Conservation (phyloP, 306 rosid genomes). For the Pyrus bretschneideri region DNA sequence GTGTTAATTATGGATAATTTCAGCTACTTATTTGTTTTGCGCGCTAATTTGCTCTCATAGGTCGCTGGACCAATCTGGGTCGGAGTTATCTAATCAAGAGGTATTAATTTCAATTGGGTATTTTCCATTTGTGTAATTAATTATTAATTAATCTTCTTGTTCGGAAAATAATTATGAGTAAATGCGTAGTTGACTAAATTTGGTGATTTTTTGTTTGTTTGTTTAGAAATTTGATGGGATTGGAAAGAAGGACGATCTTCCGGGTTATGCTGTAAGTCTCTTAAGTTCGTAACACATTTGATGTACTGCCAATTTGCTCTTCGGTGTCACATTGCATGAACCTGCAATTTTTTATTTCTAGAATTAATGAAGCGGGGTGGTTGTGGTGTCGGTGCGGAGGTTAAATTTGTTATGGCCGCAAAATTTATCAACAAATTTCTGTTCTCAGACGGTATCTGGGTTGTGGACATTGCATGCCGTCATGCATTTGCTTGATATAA, state of each 20-base stretch:
- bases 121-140: not conserved
- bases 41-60: slow-evolving; percentile 4
- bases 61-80: slow-evolving; percentile 13
- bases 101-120: slow-evolving; percentile 4
- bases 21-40: not conserved
- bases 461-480: too few species aligned
- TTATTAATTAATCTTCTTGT: not conserved
- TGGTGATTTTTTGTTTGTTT: not conserved
- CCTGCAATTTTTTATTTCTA: not conserved
- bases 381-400: not conserved
- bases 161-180: not conserved
- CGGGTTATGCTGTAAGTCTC: slow-evolving; percentile 34
- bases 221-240: slow-evolving; percentile 17
- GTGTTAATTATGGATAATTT: not conserved
- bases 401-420: not conserved
- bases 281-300: not conserved
- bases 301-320: not conserved
- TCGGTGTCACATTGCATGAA: not conserved
- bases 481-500: too few species aligned
- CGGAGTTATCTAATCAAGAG: slow-evolving; percentile 10
- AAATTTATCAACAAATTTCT: not conserved
- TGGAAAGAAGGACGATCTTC: slow-evolving; percentile 30
- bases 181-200: not conserved
- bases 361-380: not conserved
- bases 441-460: not conserved